Evolutionary conservation across 192 early-diverging fungal species (phyloP), one percentile per base, ranked within the genome.

Genomic region (Backusella psychrophila): DNA sequence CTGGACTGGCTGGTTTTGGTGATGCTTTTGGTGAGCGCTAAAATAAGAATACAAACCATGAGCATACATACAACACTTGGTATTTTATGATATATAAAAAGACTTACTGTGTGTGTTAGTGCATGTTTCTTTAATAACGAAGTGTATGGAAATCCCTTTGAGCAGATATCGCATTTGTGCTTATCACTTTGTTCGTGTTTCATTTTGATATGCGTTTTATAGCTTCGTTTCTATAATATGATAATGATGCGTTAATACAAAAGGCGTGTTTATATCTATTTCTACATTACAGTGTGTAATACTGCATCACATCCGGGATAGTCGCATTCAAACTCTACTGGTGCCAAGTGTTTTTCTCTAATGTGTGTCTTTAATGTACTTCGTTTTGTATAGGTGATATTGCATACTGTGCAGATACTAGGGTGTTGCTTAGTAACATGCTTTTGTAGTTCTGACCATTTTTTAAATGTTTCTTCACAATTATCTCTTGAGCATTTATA

Each of bases 121-220:
- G 9, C 7, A 33, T 71, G 70, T 33, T 39, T 71, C 11, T 71
- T 39, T 17, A 49, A 14, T 33, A 71, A 29, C 29, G 70, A 71
- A 17, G 41, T 71, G 31, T 49, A 71, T 14, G 70, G 70, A 33
- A 71, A 71, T 14, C 70, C 70, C 29, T 71, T 71, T 44, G 21
- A 9, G 42, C 70, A 71, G 8, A 49, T n/a, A 2, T n/a, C 44
- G 23, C 70, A 71, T 26, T 44, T 71, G 29, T 41, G 42, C 3
- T 44, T 36, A 29, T n/a, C 46, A 15, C 31, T 44, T 9, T 49
- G 39, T 49, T 71, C 42, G 46, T 71, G 70, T 17, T 26, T 39
- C 33, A 26, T 44, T 29, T 17, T 23, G 4, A 71, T 29, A 34
- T 71, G 70, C 0, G 39, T 71, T 71, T 26, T 26, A 31, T 44